These are phyloP conservation scores for Inga laurina DNA, from an alignment of 306 rosid species.

Conservation along the genomic window DNA sequence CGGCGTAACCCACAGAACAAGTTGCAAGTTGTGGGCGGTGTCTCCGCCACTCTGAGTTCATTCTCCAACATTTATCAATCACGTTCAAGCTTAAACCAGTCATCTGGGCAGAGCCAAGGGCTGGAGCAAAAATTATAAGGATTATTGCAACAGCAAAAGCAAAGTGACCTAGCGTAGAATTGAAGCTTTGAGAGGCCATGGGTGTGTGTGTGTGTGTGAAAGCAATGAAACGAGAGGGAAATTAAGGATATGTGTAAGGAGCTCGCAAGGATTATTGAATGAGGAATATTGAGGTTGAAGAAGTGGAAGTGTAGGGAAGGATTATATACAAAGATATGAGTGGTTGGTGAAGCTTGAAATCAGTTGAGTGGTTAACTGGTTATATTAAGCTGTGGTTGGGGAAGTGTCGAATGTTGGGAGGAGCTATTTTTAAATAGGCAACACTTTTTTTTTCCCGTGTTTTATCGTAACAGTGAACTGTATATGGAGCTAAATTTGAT, in stretches of 20 bases:
- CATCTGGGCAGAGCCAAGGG: slow-evolving; percentile 13
- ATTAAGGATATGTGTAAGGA: background rate
- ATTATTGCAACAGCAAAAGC: slow-evolving; percentile 11
- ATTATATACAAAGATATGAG: slow-evolving; percentile 28
- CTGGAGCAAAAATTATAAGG: background rate
- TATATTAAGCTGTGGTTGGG: background rate
- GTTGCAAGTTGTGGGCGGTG: slow-evolving; percentile 30
- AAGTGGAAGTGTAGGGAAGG: background rate
- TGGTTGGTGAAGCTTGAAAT: background rate
- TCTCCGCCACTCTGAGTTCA: slow-evolving; percentile 31
- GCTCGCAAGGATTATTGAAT: background rate
- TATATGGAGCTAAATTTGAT: slow-evolving; percentile 10
- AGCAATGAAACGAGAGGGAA: background rate
- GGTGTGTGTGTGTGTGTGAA: no score
- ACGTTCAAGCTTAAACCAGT: slow-evolving; percentile 30
- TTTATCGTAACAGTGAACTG: background rate
- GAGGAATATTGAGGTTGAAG: background rate
- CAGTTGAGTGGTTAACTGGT: slow-evolving; percentile 36
- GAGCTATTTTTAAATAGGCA: background rate
- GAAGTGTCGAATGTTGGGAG: background rate
- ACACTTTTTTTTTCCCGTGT: background rate
- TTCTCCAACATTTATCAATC: slow-evolving; percentile 43
- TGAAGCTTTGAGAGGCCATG: slow-evolving; percentile 15
- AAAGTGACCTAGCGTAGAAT: background rate
- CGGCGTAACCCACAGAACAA: slow-evolving; percentile 32